Base-by-base conservation (phyloP, 2,329 filamentous ascomycete species). In the Penicillium nordicum region DNA sequence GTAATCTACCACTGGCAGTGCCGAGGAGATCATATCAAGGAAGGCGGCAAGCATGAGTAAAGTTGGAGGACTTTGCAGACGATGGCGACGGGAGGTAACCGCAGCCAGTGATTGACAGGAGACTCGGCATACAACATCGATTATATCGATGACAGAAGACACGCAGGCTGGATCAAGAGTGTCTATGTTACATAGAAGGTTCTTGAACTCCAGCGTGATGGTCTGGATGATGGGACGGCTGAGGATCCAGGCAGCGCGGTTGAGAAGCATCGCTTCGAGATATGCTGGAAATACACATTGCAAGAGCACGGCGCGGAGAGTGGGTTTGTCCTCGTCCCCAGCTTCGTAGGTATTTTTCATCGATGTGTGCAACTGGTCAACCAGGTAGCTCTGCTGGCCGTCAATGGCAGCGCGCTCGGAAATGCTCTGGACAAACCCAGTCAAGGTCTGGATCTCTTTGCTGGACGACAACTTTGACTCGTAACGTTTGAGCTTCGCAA, bases 401-500 rank as follows among this genome's bases (percentile, higher is more conserved):
- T 86, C 84, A 7, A 81, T 69, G 1, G 82, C 81, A 0, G 84
- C 83, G 53, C 83, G 76, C 65, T 86, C 83, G 12, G 79, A 80
- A 6, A 87, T 79, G 5, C 80, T 81, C 53, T 86, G 82, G 14
- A 87, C 68, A 67, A 86, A 87, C n/a, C 76, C 75, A 7, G 77
- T 79, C 34, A 87, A 73, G 55, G 84, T 78, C 60, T 82, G 85
- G 7, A 79, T 74, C 11, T 78, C 77, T 55, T 79, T 78, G 8
- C 72, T 60, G 25, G 80, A 76, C 3, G 69, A 70, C 2, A 86
- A 70, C 61, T 82, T 84, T 1, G 81, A 74, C 12, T 78, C 80
- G 58, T 87, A 87, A 43, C 82, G 79, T 60, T 82, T 84, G 32
- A 88, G 72, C 55, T 80, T 80, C 9, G 82, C 84, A 5, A 86